These are phyloP conservation scores for Colletotrichum lini DNA, from an alignment of 2,329 filamentous ascomycete genomes.

Conservation along the genomic window DNA sequence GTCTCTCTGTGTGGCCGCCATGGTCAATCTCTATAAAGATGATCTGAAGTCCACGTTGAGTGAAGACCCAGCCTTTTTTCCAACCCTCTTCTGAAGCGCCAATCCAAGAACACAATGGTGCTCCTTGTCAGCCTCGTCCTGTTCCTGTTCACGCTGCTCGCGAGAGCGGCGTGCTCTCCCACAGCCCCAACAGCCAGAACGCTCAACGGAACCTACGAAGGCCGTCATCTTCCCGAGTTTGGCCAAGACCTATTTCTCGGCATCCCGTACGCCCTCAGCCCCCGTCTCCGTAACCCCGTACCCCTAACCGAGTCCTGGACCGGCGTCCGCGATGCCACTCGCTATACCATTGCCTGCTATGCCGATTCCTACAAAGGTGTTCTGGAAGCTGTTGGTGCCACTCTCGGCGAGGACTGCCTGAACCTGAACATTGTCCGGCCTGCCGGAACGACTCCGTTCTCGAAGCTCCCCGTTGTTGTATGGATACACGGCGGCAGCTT, in stretches of 20 bases:
- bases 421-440: constrained; percentile 74
- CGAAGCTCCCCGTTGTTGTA: constrained; percentile 67
- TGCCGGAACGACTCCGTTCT: constrained; percentile 41
- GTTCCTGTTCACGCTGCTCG: constrained; percentile 9
- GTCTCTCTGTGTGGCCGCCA: neutral
- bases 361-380: constrained; percentile 20
- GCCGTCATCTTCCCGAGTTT: constrained; percentile 53
- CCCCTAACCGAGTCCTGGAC: constrained; percentile 62
- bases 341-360: constrained; percentile 60
- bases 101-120: neutral
- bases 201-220: constrained; percentile 57
- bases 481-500: constrained; percentile 68
- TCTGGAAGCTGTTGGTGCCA: constrained; percentile 43
- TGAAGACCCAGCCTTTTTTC: neutral
- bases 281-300: constrained; percentile 65
- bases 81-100: neutral
- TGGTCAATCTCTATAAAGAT: constrained; percentile 6
- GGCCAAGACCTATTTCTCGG: constrained; percentile 62
- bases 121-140: neutral
- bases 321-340: constrained; percentile 56
- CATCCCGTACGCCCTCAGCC: constrained; percentile 63
- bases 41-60: neutral
- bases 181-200: constrained; percentile 4
- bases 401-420: constrained; percentile 69
- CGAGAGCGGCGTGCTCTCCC: neutral